Evolutionary conservation across 2,329 filamentous ascomycete species (phyloP).

Genomic region (Colletotrichum sp.): DNA sequence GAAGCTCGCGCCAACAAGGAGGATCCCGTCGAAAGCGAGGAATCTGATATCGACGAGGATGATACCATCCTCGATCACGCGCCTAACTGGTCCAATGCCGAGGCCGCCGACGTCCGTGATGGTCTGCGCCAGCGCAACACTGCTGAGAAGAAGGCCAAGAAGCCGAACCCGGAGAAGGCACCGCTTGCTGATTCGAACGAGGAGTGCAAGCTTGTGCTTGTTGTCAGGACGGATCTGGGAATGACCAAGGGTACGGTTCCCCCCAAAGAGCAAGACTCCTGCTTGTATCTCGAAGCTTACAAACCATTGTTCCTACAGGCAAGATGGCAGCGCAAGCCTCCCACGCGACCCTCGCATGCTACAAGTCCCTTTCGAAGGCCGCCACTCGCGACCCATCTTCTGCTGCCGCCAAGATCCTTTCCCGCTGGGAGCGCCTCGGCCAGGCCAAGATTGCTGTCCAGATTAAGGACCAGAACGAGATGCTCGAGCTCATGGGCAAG

Average conservation of each 20-base stretch:
- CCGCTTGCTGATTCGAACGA: slow-evolving; percentile 56
- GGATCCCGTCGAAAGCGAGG: slow-evolving; percentile 72
- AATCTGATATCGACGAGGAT: slow-evolving; percentile 69
- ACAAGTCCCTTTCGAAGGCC: slow-evolving; percentile 75
- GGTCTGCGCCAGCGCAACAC: slow-evolving; percentile 47
- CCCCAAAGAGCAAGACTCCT: neutral
- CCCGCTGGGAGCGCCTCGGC: slow-evolving; percentile 83
- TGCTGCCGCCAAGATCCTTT: slow-evolving; percentile 67
- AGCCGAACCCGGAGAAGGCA: slow-evolving; percentile 22
- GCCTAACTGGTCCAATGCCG: slow-evolving; percentile 69
- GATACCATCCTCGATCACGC: slow-evolving; percentile 67
- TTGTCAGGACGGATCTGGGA: slow-evolving; percentile 91
- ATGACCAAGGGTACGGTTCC: slow-evolving; percentile 86
- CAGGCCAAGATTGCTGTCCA: slow-evolving; percentile 96
- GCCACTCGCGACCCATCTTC: slow-evolving; percentile 56
- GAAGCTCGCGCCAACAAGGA: slow-evolving; percentile 60
- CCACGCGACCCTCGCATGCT: slow-evolving; percentile 97
- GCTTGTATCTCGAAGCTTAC: neutral
- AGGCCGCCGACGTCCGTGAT: slow-evolving; percentile 63
- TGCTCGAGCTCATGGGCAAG: slow-evolving; percentile 75
- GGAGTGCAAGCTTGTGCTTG: slow-evolving; percentile 93
- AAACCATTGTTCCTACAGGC: slow-evolving; percentile 54
- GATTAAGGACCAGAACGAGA: slow-evolving; percentile 83
- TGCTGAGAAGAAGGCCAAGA: slow-evolving; percentile 39
- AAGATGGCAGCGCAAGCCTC: slow-evolving; percentile 97